phyloP scores from a whole-genome alignment of 2,329 filamentous ascomycete species.

The Pseudocercospora fijiensis region DNA sequence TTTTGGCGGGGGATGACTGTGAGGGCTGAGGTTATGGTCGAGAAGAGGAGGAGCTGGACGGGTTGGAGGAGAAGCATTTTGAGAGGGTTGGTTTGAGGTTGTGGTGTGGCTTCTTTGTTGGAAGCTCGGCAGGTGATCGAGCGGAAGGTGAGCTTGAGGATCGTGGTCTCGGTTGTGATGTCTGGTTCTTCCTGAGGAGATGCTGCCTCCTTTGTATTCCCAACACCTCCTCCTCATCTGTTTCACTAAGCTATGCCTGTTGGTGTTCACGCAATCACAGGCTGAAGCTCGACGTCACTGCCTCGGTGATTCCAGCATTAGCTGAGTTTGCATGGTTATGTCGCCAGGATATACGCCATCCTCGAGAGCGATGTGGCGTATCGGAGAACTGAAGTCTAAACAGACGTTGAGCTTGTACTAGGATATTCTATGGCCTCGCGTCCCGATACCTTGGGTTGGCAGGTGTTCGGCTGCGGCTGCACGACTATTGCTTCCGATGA shows the following conservation, averaged over 20 bases:
- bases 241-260: background rate
- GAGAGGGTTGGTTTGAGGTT: background rate
- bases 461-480: slow-evolving; percentile 1
- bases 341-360: too few species aligned
- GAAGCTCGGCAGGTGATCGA: too few species aligned
- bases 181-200: background rate
- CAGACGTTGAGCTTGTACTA: background rate
- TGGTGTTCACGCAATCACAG: background rate
- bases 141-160: too few species aligned
- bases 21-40: background rate
- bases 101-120: too few species aligned
- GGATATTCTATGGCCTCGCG: background rate
- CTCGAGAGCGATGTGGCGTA: background rate
- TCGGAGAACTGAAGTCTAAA: slow-evolving; percentile 1
- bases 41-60: background rate
- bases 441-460: background rate
- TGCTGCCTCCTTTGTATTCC: background rate
- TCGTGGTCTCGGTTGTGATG: too few species aligned
- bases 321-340: background rate
- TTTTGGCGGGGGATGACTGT: background rate
- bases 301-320: background rate
- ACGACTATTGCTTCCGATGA: background rate
- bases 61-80: background rate
- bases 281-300: background rate
- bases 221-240: background rate